Evolutionary conservation across 495 filamentous ascomycete species (phyloP), one percentile per base, ranked within the genome.

Genomic region (Usnea hakonensis): DNA sequence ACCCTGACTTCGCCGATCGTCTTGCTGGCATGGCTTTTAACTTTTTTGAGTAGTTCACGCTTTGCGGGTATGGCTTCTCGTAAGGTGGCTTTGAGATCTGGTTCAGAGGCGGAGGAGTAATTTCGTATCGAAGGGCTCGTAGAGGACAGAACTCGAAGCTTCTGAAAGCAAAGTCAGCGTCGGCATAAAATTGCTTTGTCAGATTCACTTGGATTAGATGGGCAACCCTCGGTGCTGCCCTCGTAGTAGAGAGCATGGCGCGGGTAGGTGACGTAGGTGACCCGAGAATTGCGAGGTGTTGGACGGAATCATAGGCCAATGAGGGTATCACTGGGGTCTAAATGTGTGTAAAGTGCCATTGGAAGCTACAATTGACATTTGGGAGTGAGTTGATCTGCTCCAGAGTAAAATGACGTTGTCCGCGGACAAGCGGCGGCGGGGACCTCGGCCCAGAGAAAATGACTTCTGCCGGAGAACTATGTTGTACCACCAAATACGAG

Each of bases 1-100:
- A 97, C 83, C 80, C 89, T 95, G 71, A 97, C 86, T 67, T 97
- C 90, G 48, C 95, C 93, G 65, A 97, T 85, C 32, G 82, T 83
- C 68, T 91, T 92, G 62, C 85, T 81, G n/a, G 85, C 82, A 72
- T 93, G 84, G 44, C 85, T 82, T 80, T 95, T 96, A 74, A 97
- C 88, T 73, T 90, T 86, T 75, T 95, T 90, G 60, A 97, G 78
- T 10, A 94, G 86, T 72, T 96, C 94, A 44, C 91, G 85, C 77
- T 98, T 98, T 54, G 83, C 89, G 30, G 94, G 94, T 67, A 98
- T 95, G 56, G 83, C 81, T 66, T 88, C 83, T 67, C 84, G 88
- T 57, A 98, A 80, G 32, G 89, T 88, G 33, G 85, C 78, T 74
- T 97, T 97, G 71, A 97, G 85, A 69, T 94, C 89, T 63, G 87